These are phyloP conservation scores for Apophysomyces ossiformis DNA, from an alignment of 371 early-diverging fungal species.

Conservation along the genomic window DNA sequence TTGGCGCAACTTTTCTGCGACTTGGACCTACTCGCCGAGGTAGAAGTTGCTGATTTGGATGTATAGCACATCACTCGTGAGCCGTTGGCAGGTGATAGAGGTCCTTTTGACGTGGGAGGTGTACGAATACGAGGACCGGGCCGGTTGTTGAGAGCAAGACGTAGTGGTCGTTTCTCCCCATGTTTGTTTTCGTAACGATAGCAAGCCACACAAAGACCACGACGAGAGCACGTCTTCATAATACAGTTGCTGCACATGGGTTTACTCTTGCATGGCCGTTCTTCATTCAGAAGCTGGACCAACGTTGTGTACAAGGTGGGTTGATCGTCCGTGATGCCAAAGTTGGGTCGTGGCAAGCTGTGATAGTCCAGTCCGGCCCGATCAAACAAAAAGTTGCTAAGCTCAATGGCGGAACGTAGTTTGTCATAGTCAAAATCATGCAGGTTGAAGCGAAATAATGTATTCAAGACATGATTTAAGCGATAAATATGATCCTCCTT, in stretches of 20 bases:
- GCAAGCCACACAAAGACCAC: slow-evolving; percentile 51
- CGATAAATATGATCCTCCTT: slow-evolving; percentile 55
- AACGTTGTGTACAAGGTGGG: slow-evolving; percentile 35
- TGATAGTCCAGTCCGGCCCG: slow-evolving; percentile 35
- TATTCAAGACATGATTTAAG: slow-evolving; percentile 50
- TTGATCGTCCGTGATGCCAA: slow-evolving; percentile 16
- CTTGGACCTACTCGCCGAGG: neutral
- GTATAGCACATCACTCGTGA: neutral
- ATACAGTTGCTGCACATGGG: slow-evolving; percentile 51
- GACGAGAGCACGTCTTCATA: slow-evolving; percentile 47
- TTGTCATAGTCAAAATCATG: slow-evolving; percentile 34
- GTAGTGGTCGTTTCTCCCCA: slow-evolving; percentile 39
- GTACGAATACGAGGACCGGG: slow-evolving; percentile 26
- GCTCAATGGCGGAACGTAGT: slow-evolving; percentile 29
- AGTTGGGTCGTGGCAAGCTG: slow-evolving; percentile 36
- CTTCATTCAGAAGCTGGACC: slow-evolving; percentile 35
- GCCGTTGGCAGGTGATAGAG: neutral
- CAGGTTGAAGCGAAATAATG: slow-evolving; percentile 49
- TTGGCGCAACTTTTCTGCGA: slow-evolving; percentile 42
- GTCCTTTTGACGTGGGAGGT: neutral
- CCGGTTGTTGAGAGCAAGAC: slow-evolving; percentile 46
- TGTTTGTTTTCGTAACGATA: slow-evolving; percentile 54
- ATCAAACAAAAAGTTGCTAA: slow-evolving; percentile 47
- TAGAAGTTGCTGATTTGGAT: slow-evolving; percentile 3
- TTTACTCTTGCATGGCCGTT: slow-evolving; percentile 42